These are phyloP conservation scores for Craterostigma plantagineum DNA, from an alignment of 257 asterid species.

Conservation along the genomic window DNA sequence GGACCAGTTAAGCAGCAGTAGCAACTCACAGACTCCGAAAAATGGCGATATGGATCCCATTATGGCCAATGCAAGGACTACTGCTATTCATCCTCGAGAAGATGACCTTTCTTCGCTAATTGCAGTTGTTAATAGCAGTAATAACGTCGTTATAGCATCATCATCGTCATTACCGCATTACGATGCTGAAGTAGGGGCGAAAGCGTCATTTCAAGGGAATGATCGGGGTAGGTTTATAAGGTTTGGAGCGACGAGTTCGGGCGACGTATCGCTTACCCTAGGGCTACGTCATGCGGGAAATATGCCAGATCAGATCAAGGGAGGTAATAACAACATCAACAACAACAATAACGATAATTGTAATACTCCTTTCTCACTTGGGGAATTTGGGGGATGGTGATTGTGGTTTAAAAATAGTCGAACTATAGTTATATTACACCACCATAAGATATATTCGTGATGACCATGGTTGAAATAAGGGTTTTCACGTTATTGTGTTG, in stretches of 20 bases:
- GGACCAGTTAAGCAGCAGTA: slow-evolving; percentile 25
- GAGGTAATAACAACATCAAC: too few species aligned
- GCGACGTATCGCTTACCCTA: slow-evolving; percentile 89
- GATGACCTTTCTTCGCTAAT: too few species aligned
- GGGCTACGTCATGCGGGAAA: slow-evolving; percentile 95
- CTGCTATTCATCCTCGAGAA: slow-evolving; percentile 1
- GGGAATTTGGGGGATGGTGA: slow-evolving; percentile 22
- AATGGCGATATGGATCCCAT: slow-evolving; percentile 11
- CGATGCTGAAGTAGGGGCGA: slow-evolving; percentile 8
- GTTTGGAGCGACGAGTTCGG: slow-evolving; percentile 42
- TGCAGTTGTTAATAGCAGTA: too few species aligned
- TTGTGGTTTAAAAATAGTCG: not conserved
- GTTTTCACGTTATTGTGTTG: too few species aligned
- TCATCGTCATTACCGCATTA: not conserved
- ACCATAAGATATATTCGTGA: too few species aligned
- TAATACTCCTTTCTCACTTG: not conserved
- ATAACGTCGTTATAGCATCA: too few species aligned
- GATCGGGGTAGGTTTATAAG: slow-evolving; percentile 30
- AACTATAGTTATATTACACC: too few species aligned
- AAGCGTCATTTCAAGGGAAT: slow-evolving; percentile 2
- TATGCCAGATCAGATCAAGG: slow-evolving; percentile 38
- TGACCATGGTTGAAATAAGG: too few species aligned
- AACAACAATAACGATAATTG: too few species aligned
- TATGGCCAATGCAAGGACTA: slow-evolving; percentile 13
- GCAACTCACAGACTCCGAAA: slow-evolving; percentile 43